Percentiles rank a stretch among this genome's conserved stretches.
These are phyloP conservation scores for Penicillium silybi DNA, from an alignment of 495 filamentous ascomycete species.

Conservation along the genomic window DNA sequence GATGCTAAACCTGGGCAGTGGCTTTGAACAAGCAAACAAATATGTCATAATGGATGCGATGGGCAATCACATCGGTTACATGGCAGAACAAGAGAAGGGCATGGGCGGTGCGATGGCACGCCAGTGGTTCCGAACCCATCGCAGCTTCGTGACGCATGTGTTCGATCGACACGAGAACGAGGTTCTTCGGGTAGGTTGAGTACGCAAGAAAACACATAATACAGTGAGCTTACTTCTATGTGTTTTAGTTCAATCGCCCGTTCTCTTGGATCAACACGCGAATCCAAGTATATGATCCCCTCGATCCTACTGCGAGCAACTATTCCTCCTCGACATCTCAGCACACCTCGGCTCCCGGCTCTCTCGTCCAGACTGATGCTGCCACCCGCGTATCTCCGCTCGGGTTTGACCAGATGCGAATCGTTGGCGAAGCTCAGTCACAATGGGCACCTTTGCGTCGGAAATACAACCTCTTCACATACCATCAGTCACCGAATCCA, in stretches of 20 bases:
- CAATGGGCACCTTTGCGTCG: conserved; percentile 64
- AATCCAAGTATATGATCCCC: conserved; percentile 61
- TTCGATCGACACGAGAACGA: conserved; percentile 64
- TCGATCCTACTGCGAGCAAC: conserved; percentile 29
- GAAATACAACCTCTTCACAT: conserved; percentile 66
- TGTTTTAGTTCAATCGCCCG: conserved; percentile 57
- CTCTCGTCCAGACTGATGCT: conserved; percentile 34
- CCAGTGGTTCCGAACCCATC: conserved; percentile 62
- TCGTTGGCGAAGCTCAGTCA: conserved; percentile 66
- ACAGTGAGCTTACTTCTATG: background rate
- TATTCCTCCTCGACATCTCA: conserved; percentile 40
- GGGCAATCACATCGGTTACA: conserved; percentile 64
- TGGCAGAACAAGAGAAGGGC: conserved; percentile 64
- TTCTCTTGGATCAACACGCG: conserved; percentile 64
- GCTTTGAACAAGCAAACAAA: conserved; percentile 70
- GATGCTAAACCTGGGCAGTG: conserved; percentile 24
- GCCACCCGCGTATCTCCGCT: conserved; percentile 49
- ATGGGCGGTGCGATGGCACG: conserved; percentile 54
- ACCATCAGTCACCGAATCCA: conserved; percentile 33
- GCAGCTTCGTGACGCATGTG: conserved; percentile 67
- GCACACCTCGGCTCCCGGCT: conserved; percentile 37
- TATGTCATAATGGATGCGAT: conserved; percentile 70
- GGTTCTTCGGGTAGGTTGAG: conserved; percentile 53
- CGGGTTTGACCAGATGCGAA: conserved; percentile 53
- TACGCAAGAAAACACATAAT: background rate